phyloP scores from a whole-genome alignment of 352 stramenopile species.

The Phytophthora hibernalis region DNA sequence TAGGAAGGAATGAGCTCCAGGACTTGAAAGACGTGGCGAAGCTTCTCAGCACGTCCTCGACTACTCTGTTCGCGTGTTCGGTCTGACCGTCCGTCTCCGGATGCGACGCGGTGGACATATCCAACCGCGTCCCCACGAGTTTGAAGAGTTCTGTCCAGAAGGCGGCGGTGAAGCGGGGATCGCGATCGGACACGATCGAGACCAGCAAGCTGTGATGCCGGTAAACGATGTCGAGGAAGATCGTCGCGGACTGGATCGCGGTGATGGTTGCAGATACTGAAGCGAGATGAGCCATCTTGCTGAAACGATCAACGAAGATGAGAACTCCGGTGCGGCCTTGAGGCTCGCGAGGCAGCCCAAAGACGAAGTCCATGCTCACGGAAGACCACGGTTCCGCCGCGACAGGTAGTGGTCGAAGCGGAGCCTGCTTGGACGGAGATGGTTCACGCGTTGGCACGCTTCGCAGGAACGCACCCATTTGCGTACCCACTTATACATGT shows the following conservation, averaged over 20 bases:
- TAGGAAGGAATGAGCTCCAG: conserved; percentile 11
- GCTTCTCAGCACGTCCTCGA: conserved; percentile 34
- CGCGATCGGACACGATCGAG: conserved; percentile 8
- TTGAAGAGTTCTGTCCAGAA: conserved; percentile 29
- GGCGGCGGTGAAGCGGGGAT: conserved; percentile 11
- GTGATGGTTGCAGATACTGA: conserved; percentile 10
- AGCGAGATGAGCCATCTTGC: conserved; percentile 37
- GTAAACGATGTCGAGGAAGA: conserved; percentile 24
- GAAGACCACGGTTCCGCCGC: conserved; percentile 4
- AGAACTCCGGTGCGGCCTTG: conserved; percentile 21
- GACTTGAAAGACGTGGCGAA: conserved; percentile 24
- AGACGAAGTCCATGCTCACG: conserved; percentile 38
- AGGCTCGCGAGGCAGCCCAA: conserved; percentile 13
- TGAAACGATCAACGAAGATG: conserved; percentile 39
- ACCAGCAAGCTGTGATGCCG: background rate
- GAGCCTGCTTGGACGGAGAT: conserved; percentile 1
- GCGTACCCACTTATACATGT: conserved; percentile 42
- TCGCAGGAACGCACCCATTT: conserved; percentile 42
- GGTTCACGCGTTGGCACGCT: conserved; percentile 34
- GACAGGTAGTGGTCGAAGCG: conserved; percentile 15
- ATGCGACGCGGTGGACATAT: conserved; percentile 29
- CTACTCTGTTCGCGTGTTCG: conserved; percentile 28
- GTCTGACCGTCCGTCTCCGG: conserved; percentile 44
- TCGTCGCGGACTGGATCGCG: conserved; percentile 12
- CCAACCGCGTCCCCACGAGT: conserved; percentile 12